Percentiles rank a stretch among this genome's conserved stretches.
phyloP scores from a whole-genome alignment of 768 basidiomycete species.

The Suillus clintonianus region DNA sequence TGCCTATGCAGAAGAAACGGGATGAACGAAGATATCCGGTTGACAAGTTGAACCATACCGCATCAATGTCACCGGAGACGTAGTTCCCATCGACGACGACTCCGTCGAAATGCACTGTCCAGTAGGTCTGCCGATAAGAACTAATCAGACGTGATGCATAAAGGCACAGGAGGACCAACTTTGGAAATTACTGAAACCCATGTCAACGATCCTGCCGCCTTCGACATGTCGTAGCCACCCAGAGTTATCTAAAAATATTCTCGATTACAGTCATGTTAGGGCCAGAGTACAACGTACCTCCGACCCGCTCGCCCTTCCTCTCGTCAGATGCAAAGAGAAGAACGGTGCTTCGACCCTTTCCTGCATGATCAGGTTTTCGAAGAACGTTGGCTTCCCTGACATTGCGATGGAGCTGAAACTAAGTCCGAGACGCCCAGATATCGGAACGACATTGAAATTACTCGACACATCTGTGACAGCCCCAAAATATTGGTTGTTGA shows the following conservation, averaged over 20 bases:
- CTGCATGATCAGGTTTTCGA: slow-evolving; percentile 58
- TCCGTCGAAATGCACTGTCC: slow-evolving; percentile 54
- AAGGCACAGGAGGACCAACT: slow-evolving; percentile 21
- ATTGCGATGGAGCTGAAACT: slow-evolving; percentile 60
- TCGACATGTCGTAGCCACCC: slow-evolving; percentile 38
- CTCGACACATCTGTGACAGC: slow-evolving; percentile 46
- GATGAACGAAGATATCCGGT: slow-evolving; percentile 1
- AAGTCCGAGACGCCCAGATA: slow-evolving; percentile 60
- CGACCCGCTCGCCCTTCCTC: slow-evolving; percentile 43
- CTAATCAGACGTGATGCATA: neutral
- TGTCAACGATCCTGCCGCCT: slow-evolving; percentile 25
- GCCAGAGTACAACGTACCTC: slow-evolving; percentile 37
- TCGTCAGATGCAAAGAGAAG: slow-evolving; percentile 63
- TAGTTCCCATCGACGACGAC: slow-evolving; percentile 36
- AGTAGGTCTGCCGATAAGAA: slow-evolving; percentile 49
- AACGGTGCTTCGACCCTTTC: slow-evolving; percentile 44
- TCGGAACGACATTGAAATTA: slow-evolving; percentile 54
- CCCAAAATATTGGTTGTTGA: slow-evolving; percentile 57
- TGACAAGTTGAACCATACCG: slow-evolving; percentile 17
- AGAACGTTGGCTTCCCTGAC: slow-evolving; percentile 52
- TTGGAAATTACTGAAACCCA: slow-evolving; percentile 41
- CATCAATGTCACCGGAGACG: slow-evolving; percentile 1
- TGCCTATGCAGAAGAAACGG: slow-evolving; percentile 40
- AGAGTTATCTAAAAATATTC: slow-evolving; percentile 6
- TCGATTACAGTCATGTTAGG: neutral